Evolutionary conservation across 495 filamentous ascomycete genomes (phyloP).

Genomic region (Cudoniella acicularis): DNA sequence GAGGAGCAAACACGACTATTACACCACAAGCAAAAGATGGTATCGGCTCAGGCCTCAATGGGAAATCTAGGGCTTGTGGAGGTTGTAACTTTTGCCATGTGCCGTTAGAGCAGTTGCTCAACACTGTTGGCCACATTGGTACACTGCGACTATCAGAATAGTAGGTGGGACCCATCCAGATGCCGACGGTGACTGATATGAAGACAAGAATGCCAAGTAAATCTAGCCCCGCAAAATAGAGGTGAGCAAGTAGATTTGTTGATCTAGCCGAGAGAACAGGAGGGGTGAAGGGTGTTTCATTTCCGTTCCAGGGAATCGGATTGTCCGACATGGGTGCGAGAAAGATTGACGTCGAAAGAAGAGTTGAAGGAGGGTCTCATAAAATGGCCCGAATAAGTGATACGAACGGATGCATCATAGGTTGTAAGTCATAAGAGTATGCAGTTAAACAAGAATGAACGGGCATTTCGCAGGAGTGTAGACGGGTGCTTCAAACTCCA

Average conservation of each 20-base stretch:
- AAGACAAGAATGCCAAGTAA: not conserved
- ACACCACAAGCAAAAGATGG: not conserved
- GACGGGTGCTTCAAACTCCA: too few relatives aligned
- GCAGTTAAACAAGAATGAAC: too few relatives aligned
- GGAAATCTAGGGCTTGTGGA: constrained; percentile 1
- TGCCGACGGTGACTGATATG: not conserved
- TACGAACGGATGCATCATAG: not conserved
- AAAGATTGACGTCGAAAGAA: not conserved
- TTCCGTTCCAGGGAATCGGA: too few relatives aligned
- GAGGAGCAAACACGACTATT: constrained; percentile 3
- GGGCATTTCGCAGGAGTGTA: too few relatives aligned
- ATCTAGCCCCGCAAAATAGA: not conserved
- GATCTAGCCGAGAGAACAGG: too few relatives aligned
- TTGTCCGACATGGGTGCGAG: not conserved
- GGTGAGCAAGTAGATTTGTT: too few relatives aligned
- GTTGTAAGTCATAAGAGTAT: not conserved
- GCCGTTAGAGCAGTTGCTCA: not conserved
- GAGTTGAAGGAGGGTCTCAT: not conserved
- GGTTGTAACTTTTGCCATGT: not conserved
- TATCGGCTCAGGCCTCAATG: not conserved
- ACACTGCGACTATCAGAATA: not conserved
- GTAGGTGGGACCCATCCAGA: not conserved
- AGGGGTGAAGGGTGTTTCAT: too few relatives aligned
- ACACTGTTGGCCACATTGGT: not conserved
- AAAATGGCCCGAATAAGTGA: not conserved